Conservation (phyloP, 129 eudicot genomes). For the Heracleum sosnowskyi region DNA sequence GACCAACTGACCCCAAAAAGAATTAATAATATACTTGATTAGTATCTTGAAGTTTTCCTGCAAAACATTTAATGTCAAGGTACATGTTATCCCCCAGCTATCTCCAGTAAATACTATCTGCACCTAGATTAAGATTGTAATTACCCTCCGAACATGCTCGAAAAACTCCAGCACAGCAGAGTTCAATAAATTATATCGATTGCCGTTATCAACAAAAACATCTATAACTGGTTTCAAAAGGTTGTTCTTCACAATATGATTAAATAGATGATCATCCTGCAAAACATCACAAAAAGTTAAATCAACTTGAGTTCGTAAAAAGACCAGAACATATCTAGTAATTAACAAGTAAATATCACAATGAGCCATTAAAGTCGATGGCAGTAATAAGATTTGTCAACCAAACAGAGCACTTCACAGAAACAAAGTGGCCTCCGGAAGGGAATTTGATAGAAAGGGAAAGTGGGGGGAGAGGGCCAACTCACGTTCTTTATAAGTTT, state of each 20-base stretch:
- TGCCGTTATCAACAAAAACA: constrained; percentile 77
- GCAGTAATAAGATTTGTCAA: background rate
- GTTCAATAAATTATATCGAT: constrained; percentile 81
- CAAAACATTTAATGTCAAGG: constrained; percentile 15
- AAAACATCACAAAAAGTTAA: constrained; percentile 10
- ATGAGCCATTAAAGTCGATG: background rate
- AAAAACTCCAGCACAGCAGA: constrained; percentile 94
- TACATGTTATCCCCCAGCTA: constrained; percentile 1
- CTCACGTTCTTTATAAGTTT: background rate
- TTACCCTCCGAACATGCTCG: constrained; percentile 84
- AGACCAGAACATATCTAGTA: background rate
- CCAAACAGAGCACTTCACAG: background rate
- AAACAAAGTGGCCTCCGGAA: background rate
- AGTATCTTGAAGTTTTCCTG: constrained; percentile 80
- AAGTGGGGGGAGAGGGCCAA: background rate
- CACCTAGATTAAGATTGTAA: constrained; percentile 8
- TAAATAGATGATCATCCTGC: constrained; percentile 89
- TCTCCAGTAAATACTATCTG: background rate
- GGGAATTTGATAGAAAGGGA: background rate
- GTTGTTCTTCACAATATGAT: constrained; percentile 75
- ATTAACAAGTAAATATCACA: background rate
- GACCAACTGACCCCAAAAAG: constrained; percentile 74
- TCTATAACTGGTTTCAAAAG: constrained; percentile 76
- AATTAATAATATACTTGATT: constrained; percentile 64
- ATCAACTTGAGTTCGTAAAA: background rate